Evolutionary conservation across 140 eudicot genomes (phyloP).

Genomic region (Bidens hawaiensis): DNA sequence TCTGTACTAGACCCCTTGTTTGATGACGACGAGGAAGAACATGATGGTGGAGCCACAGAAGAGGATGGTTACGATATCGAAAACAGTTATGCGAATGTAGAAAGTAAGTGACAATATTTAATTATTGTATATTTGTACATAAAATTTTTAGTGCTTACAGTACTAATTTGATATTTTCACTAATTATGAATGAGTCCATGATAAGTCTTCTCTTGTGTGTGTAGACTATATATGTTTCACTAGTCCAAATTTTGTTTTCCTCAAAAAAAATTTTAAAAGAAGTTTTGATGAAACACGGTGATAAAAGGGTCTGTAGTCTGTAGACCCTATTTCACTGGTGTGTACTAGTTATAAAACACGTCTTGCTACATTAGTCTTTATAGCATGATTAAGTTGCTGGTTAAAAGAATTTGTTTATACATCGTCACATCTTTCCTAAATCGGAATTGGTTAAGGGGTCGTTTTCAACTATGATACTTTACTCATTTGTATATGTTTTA

Average conservation of each 20-base stretch:
- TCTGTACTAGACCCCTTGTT: conserved; percentile 54
- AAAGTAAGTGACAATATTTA: conserved; percentile 48
- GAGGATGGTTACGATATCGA: conserved; percentile 40
- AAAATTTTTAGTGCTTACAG: background rate
- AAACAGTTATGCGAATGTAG: conserved; percentile 60
- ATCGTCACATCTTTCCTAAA: background rate
- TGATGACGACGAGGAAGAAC: conserved; percentile 44
- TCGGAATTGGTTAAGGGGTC: background rate
- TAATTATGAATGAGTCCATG: no score
- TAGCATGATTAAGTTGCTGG: background rate
- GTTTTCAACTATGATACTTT: background rate
- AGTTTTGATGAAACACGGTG: background rate
- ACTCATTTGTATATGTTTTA: background rate
- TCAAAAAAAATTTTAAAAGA: no score
- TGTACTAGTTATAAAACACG: background rate
- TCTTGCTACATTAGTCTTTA: no score
- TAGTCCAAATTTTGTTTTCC: no score
- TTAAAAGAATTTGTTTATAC: background rate
- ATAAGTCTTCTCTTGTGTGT: no score
- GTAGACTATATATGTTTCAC: no score
- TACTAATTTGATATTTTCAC: no score
- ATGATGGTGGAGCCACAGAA: conserved; percentile 18
- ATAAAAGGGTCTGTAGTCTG: background rate
- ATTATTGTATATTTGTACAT: background rate
- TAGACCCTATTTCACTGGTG: background rate